These are phyloP conservation scores for Austroboletus rostrupii DNA, from an alignment of 1,284 basidiomycete genomes.

Conservation along the genomic window DNA sequence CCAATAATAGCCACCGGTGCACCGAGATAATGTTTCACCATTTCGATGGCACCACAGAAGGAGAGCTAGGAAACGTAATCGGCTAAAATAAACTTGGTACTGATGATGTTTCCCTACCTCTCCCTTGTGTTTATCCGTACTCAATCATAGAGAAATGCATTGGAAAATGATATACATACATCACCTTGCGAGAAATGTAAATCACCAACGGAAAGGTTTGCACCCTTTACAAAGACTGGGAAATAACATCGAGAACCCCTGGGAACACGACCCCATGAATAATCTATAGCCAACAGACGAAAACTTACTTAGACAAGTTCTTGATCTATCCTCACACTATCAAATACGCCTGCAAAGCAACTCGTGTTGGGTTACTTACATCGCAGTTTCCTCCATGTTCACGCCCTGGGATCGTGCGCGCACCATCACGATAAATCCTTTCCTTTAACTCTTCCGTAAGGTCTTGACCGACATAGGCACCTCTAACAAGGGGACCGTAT, in stretches of 20 bases:
- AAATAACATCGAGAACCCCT: conserved; percentile 71
- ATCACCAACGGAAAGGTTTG: conserved; percentile 76
- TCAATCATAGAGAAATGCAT: not conserved
- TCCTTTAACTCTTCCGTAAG: conserved; percentile 44
- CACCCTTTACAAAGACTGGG: conserved; percentile 75
- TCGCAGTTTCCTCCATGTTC: conserved; percentile 85
- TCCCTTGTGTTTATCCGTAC: conserved; percentile 37
- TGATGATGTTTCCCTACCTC: conserved; percentile 35
- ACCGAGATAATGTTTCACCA: conserved; percentile 37
- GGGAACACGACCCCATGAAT: conserved; percentile 1
- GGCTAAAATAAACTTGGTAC: not conserved
- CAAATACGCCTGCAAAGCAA: conserved; percentile 1
- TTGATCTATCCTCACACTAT: conserved; percentile 51
- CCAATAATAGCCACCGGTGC: not conserved
- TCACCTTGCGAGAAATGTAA: conserved; percentile 82
- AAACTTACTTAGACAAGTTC: conserved; percentile 56
- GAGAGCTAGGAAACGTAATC: conserved; percentile 43
- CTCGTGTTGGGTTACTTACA: conserved; percentile 35
- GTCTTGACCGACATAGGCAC: conserved; percentile 70
- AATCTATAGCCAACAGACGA: not conserved
- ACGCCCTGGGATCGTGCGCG: conserved; percentile 71
- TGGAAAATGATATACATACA: conserved; percentile 35
- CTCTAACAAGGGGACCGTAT: conserved; percentile 55
- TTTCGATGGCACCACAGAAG: conserved; percentile 80
- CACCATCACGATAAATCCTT: conserved; percentile 66